Conservation (phyloP, 176 grass and related monocot species). For the Ensete ventricosum region DNA sequence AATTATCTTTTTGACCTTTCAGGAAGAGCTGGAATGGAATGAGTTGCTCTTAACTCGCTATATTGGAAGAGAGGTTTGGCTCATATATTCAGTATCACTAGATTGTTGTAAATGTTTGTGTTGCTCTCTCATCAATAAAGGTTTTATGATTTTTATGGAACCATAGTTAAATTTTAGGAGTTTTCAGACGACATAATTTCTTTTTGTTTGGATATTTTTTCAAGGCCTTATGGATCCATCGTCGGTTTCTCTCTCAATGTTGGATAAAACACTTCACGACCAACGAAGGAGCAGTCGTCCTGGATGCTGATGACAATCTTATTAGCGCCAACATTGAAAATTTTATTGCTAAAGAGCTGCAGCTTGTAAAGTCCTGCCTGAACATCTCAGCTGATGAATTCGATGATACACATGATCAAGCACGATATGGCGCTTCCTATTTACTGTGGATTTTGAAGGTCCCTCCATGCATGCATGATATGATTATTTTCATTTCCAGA, state of each 20-base stretch:
- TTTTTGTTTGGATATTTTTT: not conserved
- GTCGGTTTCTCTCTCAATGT: conserved; percentile 58
- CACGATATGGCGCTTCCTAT: conserved; percentile 30
- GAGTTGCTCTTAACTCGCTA: conserved; percentile 67
- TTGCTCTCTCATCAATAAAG: not conserved
- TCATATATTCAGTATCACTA: not conserved
- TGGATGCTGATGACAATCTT: conserved; percentile 8
- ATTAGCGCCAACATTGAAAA: conserved; percentile 23
- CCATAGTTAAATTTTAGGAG: not conserved
- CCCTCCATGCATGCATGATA: not conserved
- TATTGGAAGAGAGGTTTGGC: conserved; percentile 74
- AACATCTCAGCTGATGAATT: conserved; percentile 27
- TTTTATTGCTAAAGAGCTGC: conserved; percentile 52
- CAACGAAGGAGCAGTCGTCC: conserved; percentile 8
- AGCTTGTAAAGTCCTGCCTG: conserved; percentile 38
- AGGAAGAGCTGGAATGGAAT: conserved; percentile 78
- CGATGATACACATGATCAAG: conserved; percentile 29
- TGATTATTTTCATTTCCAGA: not conserved
- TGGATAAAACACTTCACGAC: conserved; percentile 42
- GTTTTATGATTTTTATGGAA: not conserved
- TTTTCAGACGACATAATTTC: not conserved
- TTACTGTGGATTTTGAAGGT: conserved; percentile 42
- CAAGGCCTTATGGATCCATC: conserved; percentile 82
- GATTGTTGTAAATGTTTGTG: not conserved
- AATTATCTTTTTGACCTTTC: not conserved